Evolutionary conservation across 495 filamentous ascomycete species (phyloP).

Genomic region (Mycothermus thermophilus): DNA sequence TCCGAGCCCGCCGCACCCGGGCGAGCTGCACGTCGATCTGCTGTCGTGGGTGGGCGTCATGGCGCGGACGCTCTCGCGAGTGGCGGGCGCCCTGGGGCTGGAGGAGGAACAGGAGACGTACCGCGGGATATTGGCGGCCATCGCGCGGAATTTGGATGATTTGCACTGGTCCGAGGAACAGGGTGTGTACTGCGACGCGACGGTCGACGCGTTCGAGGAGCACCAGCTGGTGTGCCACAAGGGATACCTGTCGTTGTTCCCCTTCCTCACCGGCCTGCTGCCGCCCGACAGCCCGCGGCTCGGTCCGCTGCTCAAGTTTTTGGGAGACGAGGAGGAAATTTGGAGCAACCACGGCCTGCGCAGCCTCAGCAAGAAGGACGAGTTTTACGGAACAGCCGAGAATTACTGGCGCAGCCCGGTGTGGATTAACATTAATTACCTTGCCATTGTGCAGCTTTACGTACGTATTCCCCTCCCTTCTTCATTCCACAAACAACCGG

Average conservation of each 20-base stretch:
- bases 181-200: constrained; percentile 84
- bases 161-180: constrained; percentile 76
- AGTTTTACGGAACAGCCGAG: constrained; percentile 76
- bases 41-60: constrained; percentile 96
- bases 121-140: constrained; percentile 58
- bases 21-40: constrained; percentile 89
- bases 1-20: constrained; percentile 90
- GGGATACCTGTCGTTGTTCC: constrained; percentile 89
- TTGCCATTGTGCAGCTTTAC: constrained; percentile 67
- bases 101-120: constrained; percentile 62
- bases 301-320: constrained; percentile 57
- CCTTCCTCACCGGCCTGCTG: constrained; percentile 70
- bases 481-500: background rate
- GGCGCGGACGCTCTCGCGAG: constrained; percentile 63
- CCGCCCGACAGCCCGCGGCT: constrained; percentile 57
- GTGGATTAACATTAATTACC: constrained; percentile 97
- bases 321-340: constrained; percentile 68
- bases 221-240: constrained; percentile 84
- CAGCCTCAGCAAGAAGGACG: constrained; percentile 71
- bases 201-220: constrained; percentile 91
- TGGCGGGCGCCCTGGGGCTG: constrained; percentile 58
- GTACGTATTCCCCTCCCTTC: constrained; percentile 40
- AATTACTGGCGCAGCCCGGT: constrained; percentile 96
- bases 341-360: constrained; percentile 78
- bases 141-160: constrained; percentile 79